A percentile compares a stretch with the other conserved stretches of the same genome.
Conservation (phyloP, 2,329 filamentous ascomycete genomes). For the Rhinocladiella similis region DNA sequence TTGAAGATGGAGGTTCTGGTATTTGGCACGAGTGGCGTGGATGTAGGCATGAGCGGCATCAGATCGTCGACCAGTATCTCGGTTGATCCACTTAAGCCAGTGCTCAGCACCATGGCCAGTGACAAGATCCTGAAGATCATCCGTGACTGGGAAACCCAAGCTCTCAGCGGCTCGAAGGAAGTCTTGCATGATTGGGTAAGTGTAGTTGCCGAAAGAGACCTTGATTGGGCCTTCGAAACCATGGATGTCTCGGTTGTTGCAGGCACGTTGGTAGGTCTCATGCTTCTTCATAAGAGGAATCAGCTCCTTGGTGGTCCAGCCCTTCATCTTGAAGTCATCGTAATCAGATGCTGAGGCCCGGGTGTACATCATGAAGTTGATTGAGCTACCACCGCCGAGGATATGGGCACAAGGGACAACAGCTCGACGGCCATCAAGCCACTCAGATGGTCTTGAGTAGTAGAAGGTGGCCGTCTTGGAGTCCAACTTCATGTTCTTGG, state of each 20-base stretch:
- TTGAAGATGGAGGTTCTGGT: slow-evolving; percentile 70
- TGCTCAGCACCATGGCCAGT: slow-evolving; percentile 69
- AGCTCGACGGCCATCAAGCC: slow-evolving; percentile 68
- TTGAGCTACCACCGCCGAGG: slow-evolving; percentile 70
- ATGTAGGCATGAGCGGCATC: slow-evolving; percentile 78
- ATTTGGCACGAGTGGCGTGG: slow-evolving; percentile 69
- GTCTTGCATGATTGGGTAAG: slow-evolving; percentile 79
- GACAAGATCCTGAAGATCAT: slow-evolving; percentile 71
- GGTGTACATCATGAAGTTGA: slow-evolving; percentile 69
- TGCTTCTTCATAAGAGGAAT: slow-evolving; percentile 78
- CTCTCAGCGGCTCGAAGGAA: slow-evolving; percentile 72
- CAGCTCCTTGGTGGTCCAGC: slow-evolving; percentile 76
- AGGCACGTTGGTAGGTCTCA: slow-evolving; percentile 71
- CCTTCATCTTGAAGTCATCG: slow-evolving; percentile 76
- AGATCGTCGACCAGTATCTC: slow-evolving; percentile 64
- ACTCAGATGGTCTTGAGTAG: slow-evolving; percentile 72
- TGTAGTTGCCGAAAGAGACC: slow-evolving; percentile 78
- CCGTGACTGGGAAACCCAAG: slow-evolving; percentile 72
- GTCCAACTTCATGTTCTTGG: slow-evolving; percentile 73
- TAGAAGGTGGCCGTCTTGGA: slow-evolving; percentile 82
- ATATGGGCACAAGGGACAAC: slow-evolving; percentile 75
- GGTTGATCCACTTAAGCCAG: slow-evolving; percentile 85
- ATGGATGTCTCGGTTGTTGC: slow-evolving; percentile 64
- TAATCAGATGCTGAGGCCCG: slow-evolving; percentile 42
- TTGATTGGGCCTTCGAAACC: slow-evolving; percentile 80